These are phyloP conservation scores for Ustilago nuda DNA, from an alignment of 1,284 basidiomycete species.

Conservation along the genomic window DNA sequence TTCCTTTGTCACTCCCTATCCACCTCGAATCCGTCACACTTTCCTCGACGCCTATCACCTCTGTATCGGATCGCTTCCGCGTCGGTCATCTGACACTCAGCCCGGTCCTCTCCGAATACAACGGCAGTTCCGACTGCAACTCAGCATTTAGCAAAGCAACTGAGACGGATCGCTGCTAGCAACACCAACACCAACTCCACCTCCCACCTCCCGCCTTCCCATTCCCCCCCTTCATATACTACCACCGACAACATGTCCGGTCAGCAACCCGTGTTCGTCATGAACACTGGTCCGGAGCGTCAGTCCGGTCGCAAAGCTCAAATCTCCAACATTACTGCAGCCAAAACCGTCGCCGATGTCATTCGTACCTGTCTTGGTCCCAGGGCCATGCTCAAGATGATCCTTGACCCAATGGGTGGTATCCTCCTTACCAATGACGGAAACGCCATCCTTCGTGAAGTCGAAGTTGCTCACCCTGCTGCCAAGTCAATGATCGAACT, in stretches of 20 bases:
- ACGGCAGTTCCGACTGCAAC: background rate
- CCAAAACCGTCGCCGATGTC: slow-evolving; percentile 99
- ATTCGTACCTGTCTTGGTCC: slow-evolving; percentile 97
- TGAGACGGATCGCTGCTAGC: background rate
- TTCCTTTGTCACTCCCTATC: slow-evolving; percentile 3
- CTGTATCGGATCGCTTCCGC: slow-evolving; percentile 8
- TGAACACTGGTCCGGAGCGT: slow-evolving; percentile 87
- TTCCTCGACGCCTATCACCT: background rate
- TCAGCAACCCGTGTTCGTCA: slow-evolving; percentile 68
- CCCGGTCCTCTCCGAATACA: slow-evolving; percentile 8
- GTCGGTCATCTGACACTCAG: slow-evolving; percentile 2
- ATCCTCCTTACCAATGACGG: slow-evolving; percentile 87
- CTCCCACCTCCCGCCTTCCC: background rate
- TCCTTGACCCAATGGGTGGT: slow-evolving; percentile 77
- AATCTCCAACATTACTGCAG: slow-evolving; percentile 95
- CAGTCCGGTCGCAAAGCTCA: slow-evolving; percentile 95
- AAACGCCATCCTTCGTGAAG: slow-evolving; percentile 95
- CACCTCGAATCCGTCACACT: slow-evolving; percentile 6
- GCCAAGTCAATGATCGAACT: slow-evolving; percentile 99
- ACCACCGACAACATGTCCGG: slow-evolving; percentile 57
- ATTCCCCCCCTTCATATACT: background rate
- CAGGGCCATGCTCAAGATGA: slow-evolving; percentile 99
- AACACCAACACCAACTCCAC: background rate
- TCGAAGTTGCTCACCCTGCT: slow-evolving; percentile 96
- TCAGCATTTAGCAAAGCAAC: background rate